These are phyloP conservation scores for Colletotrichum somersetense DNA, from an alignment of 2,329 filamentous ascomycete species.

Conservation along the genomic window DNA sequence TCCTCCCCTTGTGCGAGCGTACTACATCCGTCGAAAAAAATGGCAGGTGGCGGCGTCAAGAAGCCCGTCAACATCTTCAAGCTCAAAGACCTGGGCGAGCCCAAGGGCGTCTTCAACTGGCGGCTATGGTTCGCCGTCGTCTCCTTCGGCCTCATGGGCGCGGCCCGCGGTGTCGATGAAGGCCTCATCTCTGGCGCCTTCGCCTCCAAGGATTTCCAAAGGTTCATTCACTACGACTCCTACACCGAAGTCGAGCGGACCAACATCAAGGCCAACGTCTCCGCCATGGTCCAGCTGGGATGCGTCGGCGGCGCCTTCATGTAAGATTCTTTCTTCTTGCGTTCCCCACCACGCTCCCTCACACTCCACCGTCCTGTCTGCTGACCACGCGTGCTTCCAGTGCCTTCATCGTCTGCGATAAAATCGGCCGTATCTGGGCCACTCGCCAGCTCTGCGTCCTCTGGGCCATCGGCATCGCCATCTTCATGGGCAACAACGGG, in stretches of 20 bases:
- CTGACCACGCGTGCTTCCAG: conserved; percentile 50
- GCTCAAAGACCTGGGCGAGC: conserved; percentile 73
- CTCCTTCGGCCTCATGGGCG: conserved; percentile 81
- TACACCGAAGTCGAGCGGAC: conserved; percentile 68
- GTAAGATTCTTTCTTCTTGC: conserved; percentile 47
- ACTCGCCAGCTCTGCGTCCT: conserved; percentile 68
- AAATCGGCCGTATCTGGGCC: conserved; percentile 73
- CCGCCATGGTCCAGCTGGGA: conserved; percentile 85
- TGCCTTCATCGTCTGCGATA: conserved; percentile 70
- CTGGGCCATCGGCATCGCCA: conserved; percentile 69
- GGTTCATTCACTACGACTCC: conserved; percentile 67
- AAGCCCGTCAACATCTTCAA: conserved; percentile 74
- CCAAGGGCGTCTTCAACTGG: conserved; percentile 81
- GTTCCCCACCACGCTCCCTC: too few relatives aligned
- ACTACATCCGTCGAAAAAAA: conserved; percentile 13
- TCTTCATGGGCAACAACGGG: conserved; percentile 70
- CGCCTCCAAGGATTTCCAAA: conserved; percentile 74
- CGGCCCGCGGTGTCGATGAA: conserved; percentile 84
- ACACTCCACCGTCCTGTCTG: not conserved
- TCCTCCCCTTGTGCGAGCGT: conserved; percentile 12
- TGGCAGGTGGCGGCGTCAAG: conserved; percentile 59
- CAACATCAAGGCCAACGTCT: conserved; percentile 81
- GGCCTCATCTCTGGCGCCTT: conserved; percentile 81
- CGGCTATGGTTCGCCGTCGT: conserved; percentile 81
- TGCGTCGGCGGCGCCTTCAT: conserved; percentile 77